These are phyloP conservation scores for Bremia lactucae DNA, from an alignment of 352 stramenopile species.

Conservation along the genomic window DNA sequence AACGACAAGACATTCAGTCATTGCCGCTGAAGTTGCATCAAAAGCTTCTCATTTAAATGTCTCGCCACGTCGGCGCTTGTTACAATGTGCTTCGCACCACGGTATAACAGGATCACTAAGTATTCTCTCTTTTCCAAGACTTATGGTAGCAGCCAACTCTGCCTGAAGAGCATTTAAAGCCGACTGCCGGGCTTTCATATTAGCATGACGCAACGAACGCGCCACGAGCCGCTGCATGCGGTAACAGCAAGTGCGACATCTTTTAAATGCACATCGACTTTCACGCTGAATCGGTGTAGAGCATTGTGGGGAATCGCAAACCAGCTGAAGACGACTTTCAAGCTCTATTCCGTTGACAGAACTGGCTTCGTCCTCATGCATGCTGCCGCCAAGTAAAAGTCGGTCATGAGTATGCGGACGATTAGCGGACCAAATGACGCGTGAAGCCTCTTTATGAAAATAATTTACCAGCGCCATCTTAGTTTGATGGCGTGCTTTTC, in stretches of 20 bases:
- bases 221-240: slow-evolving; percentile 38
- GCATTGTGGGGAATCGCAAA: slow-evolving; percentile 28
- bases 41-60: no score
- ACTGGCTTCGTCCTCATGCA: not conserved
- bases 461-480: slow-evolving; percentile 42
- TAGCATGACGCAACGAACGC: slow-evolving; percentile 15
- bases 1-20: no score
- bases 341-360: not conserved
- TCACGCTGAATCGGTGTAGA: slow-evolving; percentile 23
- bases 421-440: slow-evolving; percentile 52
- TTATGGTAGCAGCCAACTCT: slow-evolving; percentile 11
- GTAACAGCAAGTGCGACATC: slow-evolving; percentile 62
- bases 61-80: slow-evolving; percentile 24
- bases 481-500: slow-evolving; percentile 46
- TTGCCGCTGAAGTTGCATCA: no score
- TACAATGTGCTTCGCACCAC: slow-evolving; percentile 30
- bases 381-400: slow-evolving; percentile 4
- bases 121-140: not conserved
- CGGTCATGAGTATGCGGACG: slow-evolving; percentile 7
- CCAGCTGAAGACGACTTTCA: slow-evolving; percentile 6
- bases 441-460: slow-evolving; percentile 26
- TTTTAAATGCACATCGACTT: slow-evolving; percentile 32
- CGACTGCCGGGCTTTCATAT: slow-evolving; percentile 15
- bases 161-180: slow-evolving; percentile 7
- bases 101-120: not conserved